Evolutionary conservation across 2,329 filamentous ascomycete species (phyloP), one percentile per base, ranked within the genome.

Genomic region (Stachybotrys chlorohalonatus): DNA sequence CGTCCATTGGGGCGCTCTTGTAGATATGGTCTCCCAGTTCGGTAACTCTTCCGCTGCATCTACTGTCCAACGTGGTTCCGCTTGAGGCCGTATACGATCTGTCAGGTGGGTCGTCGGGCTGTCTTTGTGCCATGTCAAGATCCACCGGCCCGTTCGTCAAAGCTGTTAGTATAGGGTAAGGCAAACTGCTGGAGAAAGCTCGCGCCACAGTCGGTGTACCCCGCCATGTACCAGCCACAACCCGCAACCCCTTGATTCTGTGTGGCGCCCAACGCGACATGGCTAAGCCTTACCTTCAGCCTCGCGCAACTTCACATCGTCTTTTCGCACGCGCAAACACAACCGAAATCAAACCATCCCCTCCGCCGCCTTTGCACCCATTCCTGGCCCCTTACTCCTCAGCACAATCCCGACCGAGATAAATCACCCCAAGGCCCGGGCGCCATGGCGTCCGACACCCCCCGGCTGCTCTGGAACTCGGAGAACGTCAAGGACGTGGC

Each of bases 401-500:
- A 47, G 8, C 7, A 3, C 48, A 32, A 50, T 8, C 48, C 24
- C 24, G 24, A 24, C 24, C 2, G 4, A 24, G 24, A 24, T 24
- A 24, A 24, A 24, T 24, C 24, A 24, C 24, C 24, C 24, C 2
- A 24, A 17, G 11, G 31, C 31, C 31, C 54, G 17, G 24, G 24
- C 54, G 55, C 50, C 64, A 73, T 73, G 70, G 68, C 70, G 55
- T 62, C 63, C 63, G 73, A 73, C 52, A 64, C 64, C 48, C 71
- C 75, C n/a, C 77, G 77, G 65, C 76, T 86, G 31, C 85, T 96
- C 62, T 97, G 94, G 94, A 97, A 96, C 68, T 85, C 89, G 16
- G 94, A 99, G 65, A 97, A 96, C 63, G 89, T 99, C 64, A 86
- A 86, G 63, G 94, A 99, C 70, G 92, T 97, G 57, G 93, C 94